Evolutionary conservation across 495 filamentous ascomycete species (phyloP).

Genomic region (Xanthoparmelia taractica): DNA sequence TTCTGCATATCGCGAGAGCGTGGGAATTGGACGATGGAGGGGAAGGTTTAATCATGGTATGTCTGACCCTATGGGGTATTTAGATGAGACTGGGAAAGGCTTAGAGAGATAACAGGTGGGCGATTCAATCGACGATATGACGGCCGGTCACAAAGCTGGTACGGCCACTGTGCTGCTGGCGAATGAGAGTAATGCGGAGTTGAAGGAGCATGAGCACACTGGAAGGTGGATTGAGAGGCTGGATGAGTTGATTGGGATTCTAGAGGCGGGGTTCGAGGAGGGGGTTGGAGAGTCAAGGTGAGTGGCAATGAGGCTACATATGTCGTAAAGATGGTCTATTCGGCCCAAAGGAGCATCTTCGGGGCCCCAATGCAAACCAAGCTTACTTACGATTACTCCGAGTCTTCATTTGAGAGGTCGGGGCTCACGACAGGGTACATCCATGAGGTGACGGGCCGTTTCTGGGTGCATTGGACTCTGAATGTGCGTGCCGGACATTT

Average conservation of each 20-base stretch:
- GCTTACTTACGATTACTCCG: too few species aligned
- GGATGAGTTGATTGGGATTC: conserved; percentile 63
- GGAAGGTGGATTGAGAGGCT: conserved; percentile 59
- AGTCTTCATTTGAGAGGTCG: not conserved
- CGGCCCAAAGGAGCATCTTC: not conserved
- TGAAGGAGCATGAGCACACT: conserved; percentile 70
- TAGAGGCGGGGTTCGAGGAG: conserved; percentile 29
- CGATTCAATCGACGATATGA: conserved; percentile 91
- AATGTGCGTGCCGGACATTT: not conserved
- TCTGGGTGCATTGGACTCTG: not conserved
- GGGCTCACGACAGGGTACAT: not conserved
- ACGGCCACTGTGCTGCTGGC: conserved; percentile 82
- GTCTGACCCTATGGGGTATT: conserved; percentile 6
- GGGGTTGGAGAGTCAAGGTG: not conserved
- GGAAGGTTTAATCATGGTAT: conserved; percentile 50
- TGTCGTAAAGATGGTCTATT: too few species aligned
- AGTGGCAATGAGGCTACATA: not conserved
- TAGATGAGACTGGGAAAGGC: conserved; percentile 1
- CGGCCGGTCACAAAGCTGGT: conserved; percentile 73
- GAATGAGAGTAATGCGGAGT: conserved; percentile 67
- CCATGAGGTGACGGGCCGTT: not conserved
- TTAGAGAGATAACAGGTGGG: conserved; percentile 51
- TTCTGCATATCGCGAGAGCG: conserved; percentile 68
- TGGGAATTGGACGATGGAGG: conserved; percentile 59
- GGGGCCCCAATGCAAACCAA: not conserved